Conservation (phyloP, 495 filamentous ascomycete genomes). For the Pyrenopolyporus hunteri region DNA sequence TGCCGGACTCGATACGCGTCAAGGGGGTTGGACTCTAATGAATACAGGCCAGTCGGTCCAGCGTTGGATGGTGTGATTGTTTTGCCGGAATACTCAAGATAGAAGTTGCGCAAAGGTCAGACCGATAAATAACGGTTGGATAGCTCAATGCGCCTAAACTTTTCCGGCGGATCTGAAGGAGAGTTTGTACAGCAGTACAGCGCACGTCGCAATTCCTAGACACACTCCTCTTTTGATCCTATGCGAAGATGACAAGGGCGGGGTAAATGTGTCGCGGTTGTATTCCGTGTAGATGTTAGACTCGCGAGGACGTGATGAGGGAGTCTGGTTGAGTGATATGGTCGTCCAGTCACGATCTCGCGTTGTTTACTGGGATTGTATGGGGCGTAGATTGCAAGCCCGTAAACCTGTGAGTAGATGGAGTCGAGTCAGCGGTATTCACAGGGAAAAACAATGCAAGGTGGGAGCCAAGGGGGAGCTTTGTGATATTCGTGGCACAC, state of each 20-base stretch:
- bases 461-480: neutral
- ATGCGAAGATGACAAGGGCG: constrained; percentile 7
- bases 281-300: constrained; percentile 1
- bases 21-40: constrained; percentile 3
- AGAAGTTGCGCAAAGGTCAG: constrained; percentile 4
- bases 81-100: neutral
- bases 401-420: constrained; percentile 10
- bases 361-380: neutral
- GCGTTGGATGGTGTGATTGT: constrained; percentile 1
- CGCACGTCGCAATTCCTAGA: constrained; percentile 7
- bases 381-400: neutral
- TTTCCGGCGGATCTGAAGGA: constrained; percentile 12
- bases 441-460: constrained; percentile 1
- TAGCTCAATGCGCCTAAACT: constrained; percentile 1
- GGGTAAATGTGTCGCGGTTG: constrained; percentile 14
- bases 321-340: constrained; percentile 1
- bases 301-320: neutral
- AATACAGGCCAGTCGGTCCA: neutral
- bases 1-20: constrained; percentile 16
- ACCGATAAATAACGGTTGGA: neutral
- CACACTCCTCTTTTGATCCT: neutral
- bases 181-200: constrained; percentile 12
- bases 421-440: constrained; percentile 22
- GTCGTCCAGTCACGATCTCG: constrained; percentile 1
- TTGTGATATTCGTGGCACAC: constrained; percentile 7